Percentiles rank a stretch among this genome's conserved stretches.
phyloP scores from a whole-genome alignment of 2,329 filamentous ascomycete species.

The Samsoniella hepiali region DNA sequence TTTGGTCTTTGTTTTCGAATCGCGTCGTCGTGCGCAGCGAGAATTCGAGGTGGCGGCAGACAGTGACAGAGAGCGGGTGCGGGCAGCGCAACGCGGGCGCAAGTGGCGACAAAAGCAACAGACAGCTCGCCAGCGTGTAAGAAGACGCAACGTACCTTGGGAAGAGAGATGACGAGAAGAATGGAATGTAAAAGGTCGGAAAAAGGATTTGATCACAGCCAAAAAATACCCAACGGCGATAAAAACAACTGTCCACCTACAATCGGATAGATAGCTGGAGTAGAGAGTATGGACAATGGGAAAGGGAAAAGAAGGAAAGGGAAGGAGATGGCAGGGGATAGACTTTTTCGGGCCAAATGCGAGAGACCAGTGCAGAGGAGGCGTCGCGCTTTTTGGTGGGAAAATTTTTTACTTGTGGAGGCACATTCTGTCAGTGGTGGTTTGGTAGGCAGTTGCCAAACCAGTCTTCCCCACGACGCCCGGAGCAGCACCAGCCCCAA shows the following conservation, averaged over 20 bases:
- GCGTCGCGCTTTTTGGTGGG: slow-evolving; percentile 2
- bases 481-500: background rate
- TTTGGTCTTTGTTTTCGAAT: background rate
- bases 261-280: slow-evolving; percentile 10
- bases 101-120: slow-evolving; percentile 9
- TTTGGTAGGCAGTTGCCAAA: too few relatives aligned
- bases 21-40: background rate
- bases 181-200: background rate
- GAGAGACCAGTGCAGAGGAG: background rate
- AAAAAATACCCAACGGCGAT: slow-evolving; percentile 8
- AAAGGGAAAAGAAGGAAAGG: slow-evolving; percentile 10
- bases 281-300: background rate
- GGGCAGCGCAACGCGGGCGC: slow-evolving; percentile 13
- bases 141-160: slow-evolving; percentile 9
- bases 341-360: slow-evolving; percentile 3
- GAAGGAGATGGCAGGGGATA: slow-evolving; percentile 9
- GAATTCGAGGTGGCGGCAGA: background rate
- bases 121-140: background rate
- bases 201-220: background rate
- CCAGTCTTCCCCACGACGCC: background rate
- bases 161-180: background rate
- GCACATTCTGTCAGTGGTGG: background rate
- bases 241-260: slow-evolving; percentile 18
- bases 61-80: slow-evolving; percentile 4
- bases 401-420: slow-evolving; percentile 3